These are phyloP conservation scores for Cryptococcus maquisensis DNA, from an alignment of 1,284 basidiomycete genomes.

Conservation along the genomic window DNA sequence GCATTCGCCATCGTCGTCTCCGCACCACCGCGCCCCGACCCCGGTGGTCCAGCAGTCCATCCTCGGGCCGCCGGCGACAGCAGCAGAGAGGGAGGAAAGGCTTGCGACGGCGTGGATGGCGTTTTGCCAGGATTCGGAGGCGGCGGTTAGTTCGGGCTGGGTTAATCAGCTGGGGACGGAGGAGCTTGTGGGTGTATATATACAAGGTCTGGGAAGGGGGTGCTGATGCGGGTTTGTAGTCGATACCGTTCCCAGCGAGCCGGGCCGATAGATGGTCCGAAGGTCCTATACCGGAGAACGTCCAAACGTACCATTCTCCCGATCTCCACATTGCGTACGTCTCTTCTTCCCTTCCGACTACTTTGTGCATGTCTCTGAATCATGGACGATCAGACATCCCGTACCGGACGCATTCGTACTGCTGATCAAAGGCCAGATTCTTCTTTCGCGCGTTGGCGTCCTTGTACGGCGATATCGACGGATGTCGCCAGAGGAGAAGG, in stretches of 20 bases:
- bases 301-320: constrained; percentile 26
- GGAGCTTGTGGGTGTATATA: constrained; percentile 31
- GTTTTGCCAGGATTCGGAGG: constrained; percentile 16
- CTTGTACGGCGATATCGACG: constrained; percentile 18
- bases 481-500: constrained; percentile 8
- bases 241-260: constrained; percentile 21
- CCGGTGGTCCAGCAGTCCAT: constrained; percentile 11
- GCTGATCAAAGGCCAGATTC: constrained; percentile 30
- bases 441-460: constrained; percentile 28
- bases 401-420: constrained; percentile 34
- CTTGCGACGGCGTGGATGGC: constrained; percentile 23
- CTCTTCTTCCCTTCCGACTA: neutral
- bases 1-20: constrained; percentile 8
- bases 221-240: constrained; percentile 10
- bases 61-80: constrained; percentile 20
- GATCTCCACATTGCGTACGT: constrained; percentile 33
- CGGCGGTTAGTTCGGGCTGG: constrained; percentile 31
- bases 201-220: neutral
- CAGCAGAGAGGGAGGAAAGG: constrained; percentile 37
- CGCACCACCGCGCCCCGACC: no score
- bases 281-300: constrained; percentile 27
- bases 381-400: constrained; percentile 25
- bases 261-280: neutral
- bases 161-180: constrained; percentile 22
- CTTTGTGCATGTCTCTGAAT: neutral